These are phyloP conservation scores for Calycina marina DNA, from an alignment of 2,329 filamentous ascomycete genomes.

Conservation along the genomic window DNA sequence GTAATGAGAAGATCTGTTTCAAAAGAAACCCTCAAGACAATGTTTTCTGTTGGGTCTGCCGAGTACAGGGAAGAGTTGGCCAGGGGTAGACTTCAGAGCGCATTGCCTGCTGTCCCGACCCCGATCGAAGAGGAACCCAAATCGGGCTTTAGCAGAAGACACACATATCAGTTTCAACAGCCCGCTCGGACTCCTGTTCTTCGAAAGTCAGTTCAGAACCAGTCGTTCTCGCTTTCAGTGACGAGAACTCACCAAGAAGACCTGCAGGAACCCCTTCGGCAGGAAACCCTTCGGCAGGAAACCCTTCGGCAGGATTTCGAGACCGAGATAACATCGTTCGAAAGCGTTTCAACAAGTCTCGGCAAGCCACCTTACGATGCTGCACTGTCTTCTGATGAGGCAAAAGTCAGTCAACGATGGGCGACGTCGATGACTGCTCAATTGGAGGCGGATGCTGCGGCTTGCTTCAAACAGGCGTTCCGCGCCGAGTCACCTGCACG, in stretches of 20 bases:
- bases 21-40: conserved; percentile 20
- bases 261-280: too few relatives aligned
- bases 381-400: conserved; percentile 4
- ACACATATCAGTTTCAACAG: conserved; percentile 7
- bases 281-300: too few relatives aligned
- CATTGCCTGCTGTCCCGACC: conserved; percentile 13
- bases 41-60: conserved; percentile 17
- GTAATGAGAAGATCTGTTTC: conserved; percentile 7
- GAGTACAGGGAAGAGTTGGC: conserved; percentile 15
- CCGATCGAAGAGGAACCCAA: conserved; percentile 4
- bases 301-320: conserved; percentile 12
- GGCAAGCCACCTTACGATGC: conserved; percentile 16
- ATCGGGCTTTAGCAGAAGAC: conserved; percentile 8
- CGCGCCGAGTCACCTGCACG: too few relatives aligned
- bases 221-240: neutral
- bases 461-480: conserved; percentile 6
- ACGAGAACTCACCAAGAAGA: neutral
- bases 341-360: conserved; percentile 11
- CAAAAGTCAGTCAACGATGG: conserved; percentile 2
- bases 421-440: conserved; percentile 14
- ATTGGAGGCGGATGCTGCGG: conserved; percentile 12
- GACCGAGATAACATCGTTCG: conserved; percentile 13
- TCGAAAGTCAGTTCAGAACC: conserved; percentile 1
- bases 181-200: conserved; percentile 1
- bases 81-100: conserved; percentile 12